Base-by-base conservation (phyloP, 352 stramenopile species). In the Phytophthora uliginosa region DNA sequence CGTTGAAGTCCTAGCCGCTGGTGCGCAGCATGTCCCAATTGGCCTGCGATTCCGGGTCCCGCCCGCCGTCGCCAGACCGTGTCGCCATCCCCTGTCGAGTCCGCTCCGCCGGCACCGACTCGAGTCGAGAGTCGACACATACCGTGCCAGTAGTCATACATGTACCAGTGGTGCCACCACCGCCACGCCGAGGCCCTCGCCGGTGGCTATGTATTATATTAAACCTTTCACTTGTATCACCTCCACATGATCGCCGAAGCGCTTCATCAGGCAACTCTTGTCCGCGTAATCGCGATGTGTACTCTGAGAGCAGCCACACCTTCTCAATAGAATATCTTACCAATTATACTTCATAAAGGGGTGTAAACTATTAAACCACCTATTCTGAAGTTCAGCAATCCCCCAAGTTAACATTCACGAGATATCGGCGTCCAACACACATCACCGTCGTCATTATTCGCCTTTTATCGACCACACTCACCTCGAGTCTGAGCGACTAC, bases 241-340 rank as follows among this genome's bases (percentile, higher is more conserved):
- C 17, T 50, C 42, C 42, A 24, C 42, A 51, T 51, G 42, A 51
- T 51, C 42, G 42, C 42, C 38, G 5, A 15, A 45, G 7, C 13
- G 17, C 38, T 45, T 45, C 38, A 45, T 45, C 38, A n/a, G 28
- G 38, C 38, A 45, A 45, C 38, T 45, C 15, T 42, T 45, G 38
- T 45, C 38, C 38, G 52, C 52, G 52, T 59, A 59, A 59, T 28
- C 52, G 52, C 52, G 4, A 4, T 22, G 22, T 42, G 22, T 28
- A 28, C 52, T 33, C 4, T 67, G 60, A 67, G 60, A 59, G 9
- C 48, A 17, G 47, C 20, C 48, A 67, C 24, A 20, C 33, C 54
- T 50, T 20, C 22, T 31, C 42, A 24, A 51, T 20, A 22, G 7
- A 51, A 24, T 51, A n/a, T 50, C 6, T 50, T 12, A 1, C 18